phyloP scores from a whole-genome alignment of 2,329 filamentous ascomycete genomes.

The Apiospora rasikravindrae region DNA sequence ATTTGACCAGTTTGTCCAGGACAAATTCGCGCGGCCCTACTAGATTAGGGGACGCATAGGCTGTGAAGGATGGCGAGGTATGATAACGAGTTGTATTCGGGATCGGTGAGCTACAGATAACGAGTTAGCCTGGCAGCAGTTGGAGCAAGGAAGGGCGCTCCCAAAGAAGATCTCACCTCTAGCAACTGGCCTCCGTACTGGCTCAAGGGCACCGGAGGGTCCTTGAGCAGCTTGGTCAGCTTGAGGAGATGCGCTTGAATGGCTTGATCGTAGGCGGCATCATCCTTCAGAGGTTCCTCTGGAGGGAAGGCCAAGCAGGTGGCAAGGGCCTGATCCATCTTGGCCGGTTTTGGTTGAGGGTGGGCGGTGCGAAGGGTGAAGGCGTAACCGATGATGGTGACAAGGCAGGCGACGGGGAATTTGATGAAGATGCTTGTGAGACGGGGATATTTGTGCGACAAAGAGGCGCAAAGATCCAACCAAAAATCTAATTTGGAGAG shows the following conservation, averaged over 20 bases:
- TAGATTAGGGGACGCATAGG: conserved; percentile 39
- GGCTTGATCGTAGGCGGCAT: conserved; percentile 47
- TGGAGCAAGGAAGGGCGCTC: neutral
- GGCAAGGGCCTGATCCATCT: conserved; percentile 45
- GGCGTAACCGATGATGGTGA: neutral
- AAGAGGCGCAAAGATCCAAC: neutral
- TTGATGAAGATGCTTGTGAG: neutral
- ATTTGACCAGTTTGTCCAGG: conserved; percentile 48
- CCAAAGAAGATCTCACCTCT: conserved; percentile 39
- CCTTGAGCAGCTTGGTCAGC: conserved; percentile 45
- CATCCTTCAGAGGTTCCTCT: conserved; percentile 30
- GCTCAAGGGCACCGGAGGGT: conserved; percentile 39
- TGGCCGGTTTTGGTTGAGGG: conserved; percentile 11
- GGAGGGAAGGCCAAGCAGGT: conserved; percentile 51
- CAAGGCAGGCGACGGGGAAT: neutral
- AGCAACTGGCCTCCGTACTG: conserved; percentile 46
- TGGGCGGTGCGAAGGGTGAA: neutral
- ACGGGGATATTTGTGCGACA: neutral
- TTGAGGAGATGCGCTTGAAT: conserved; percentile 45
- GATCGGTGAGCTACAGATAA: conserved; percentile 49
- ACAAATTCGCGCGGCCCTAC: conserved; percentile 37
- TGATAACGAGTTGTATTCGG: conserved; percentile 55
- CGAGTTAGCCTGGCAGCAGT: conserved; percentile 27
- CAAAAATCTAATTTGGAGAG: neutral
- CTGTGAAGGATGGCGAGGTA: conserved; percentile 54